Evolutionary conservation across 306 rosid species (phyloP), one percentile per base, ranked within the genome.

Genomic region (Inga oerstediana): DNA sequence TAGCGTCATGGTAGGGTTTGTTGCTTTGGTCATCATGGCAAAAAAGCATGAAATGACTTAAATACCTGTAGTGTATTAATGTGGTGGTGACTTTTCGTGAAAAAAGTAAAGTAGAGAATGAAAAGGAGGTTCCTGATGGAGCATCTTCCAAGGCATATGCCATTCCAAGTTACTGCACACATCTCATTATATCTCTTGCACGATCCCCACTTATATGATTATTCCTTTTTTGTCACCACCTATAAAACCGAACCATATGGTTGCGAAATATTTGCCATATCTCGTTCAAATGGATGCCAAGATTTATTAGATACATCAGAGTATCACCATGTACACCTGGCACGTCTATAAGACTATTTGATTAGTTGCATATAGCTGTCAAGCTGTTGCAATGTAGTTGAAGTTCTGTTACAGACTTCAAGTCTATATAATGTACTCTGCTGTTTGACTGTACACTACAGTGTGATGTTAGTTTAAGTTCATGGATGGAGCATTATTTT

Each of bases 91-190:
- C 90, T 86, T 88, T 88, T 80, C 61, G 56, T 72, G 76, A 79
- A 85, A 86, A 84, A 84, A 78, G 64, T 72, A 80, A 87, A 89
- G 83, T 62, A 58, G 51, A 79, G 86, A 75, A 85, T 77, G 94
- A 85, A 84, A 83, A 44, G 84, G 76, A 80, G 91, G 91, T 85
- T 87, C 82, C 84, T 86, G 54, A 78, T 80, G 65, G 70, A 80
- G 99, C 87, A 96, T 96, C 99, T 96, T 92, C 93, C 91, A 82
- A 32, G 77, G 98, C 82, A 96, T 96, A 96, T 96, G 85, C 99
- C 89, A 72, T 88, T 87, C 75, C 72, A 64, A 65, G 76, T 82
- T 84, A 83, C 86, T 85, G 89, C 91, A 73, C 80, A 79, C 76
- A 79, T 84, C 72, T 85, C 91, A 82, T 20, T 70, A 84, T 80